Base-by-base conservation (phyloP, 108 stramenopile species). In the Bacterosira constricta region DNA sequence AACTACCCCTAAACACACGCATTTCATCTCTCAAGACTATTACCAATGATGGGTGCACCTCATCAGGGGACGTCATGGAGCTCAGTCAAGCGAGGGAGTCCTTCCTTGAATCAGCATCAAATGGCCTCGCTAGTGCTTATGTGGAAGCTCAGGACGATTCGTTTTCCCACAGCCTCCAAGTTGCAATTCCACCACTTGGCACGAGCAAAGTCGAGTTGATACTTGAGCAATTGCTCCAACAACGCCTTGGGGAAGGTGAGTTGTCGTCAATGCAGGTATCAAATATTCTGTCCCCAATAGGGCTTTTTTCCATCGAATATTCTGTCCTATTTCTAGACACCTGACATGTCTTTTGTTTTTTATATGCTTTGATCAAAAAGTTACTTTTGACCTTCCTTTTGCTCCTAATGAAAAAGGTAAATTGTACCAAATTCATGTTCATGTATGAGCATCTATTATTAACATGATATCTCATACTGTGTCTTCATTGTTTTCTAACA, bases 121-220 rank as follows among this genome's bases (percentile, higher is more conserved):
- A 63, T 13, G 61, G 61, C 21, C 18, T 63, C 44, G 8, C 61
- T 8, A 46, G 44, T 46, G 61, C 61, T 1, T 63, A 63, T 46
- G 61, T 63, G 13, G 61, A 63, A 46, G 61, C 23, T 4, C 27
- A 46, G 31, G n/a, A n/a, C n/a, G 61, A 63, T 45, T 38, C 20
- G 9, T 63, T 46, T 41, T 46, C 61, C 31, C 46, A 63, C 44
- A 63, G 38, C 46, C 11, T 63, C 3, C 61, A 63, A 63, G 61
- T 63, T 11, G 25, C 44, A 8, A 63, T 63, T 25, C 44, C 45
- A 17, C 61, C 61, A 30, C 46, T 46, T 45, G 61, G 61, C 9
- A 4, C 3, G 13, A 63, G 44, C 1, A 46, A 63, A 7, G 61
- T 63, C 11, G 61, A 63, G 31, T 30, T 63, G 44, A 21, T 63